Conservation (phyloP, 306 rosid species). For the Quercus parvula region DNA sequence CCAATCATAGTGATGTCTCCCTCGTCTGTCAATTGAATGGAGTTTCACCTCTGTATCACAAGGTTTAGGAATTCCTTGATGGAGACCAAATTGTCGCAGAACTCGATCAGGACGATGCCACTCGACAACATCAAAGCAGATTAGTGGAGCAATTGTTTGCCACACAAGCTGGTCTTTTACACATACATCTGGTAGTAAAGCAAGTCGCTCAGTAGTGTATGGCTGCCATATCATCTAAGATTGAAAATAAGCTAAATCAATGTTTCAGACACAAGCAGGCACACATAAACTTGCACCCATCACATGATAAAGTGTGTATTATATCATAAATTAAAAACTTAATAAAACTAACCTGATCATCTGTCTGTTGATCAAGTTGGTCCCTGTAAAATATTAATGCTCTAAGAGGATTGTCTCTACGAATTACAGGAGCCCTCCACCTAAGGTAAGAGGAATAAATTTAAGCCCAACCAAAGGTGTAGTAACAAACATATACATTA, state of each 20-base stretch:
- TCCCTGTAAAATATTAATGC: constrained; percentile 25
- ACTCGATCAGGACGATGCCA: constrained; percentile 29
- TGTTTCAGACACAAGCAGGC: not conserved
- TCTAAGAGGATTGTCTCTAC: constrained; percentile 28
- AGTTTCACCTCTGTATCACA: constrained; percentile 26
- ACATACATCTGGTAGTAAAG: constrained; percentile 3
- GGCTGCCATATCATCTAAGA: constrained; percentile 25
- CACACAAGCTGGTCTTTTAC: constrained; percentile 18
- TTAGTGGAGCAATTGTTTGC: constrained; percentile 12
- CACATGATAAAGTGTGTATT: not conserved
- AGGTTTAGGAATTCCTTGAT: constrained; percentile 15
- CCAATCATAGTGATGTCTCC: constrained; percentile 28
- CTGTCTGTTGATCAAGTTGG: constrained; percentile 24
- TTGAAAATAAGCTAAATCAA: not conserved
- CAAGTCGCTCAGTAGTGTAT: constrained; percentile 20
- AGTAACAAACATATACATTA: not conserved
- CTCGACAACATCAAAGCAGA: constrained; percentile 22
- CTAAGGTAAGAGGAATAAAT: constrained; percentile 2
- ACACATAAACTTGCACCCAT: not conserved
- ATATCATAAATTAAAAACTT: not conserved
- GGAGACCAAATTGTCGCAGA: constrained; percentile 23
- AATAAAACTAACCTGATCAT: constrained; percentile 10
- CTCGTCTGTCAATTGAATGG: constrained; percentile 20
- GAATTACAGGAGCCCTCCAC: constrained; percentile 24
- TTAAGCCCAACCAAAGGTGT: not conserved